Conservation (phyloP, 495 filamentous ascomycete genomes). For the Amorphotheca resinae region DNA sequence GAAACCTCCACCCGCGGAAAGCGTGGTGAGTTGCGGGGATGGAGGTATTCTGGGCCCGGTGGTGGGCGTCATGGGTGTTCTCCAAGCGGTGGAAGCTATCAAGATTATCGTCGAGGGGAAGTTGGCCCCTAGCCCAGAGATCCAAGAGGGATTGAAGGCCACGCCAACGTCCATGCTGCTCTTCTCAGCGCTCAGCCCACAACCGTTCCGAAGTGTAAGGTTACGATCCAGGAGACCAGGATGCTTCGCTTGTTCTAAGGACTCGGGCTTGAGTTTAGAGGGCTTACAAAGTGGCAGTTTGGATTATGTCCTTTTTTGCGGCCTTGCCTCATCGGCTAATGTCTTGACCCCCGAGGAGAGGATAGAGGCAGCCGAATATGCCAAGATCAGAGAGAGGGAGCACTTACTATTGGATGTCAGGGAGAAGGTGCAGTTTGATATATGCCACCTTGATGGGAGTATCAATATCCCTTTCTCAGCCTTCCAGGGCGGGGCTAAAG, state of each 20-base stretch:
- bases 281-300: conserved; percentile 49
- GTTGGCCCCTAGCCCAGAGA: conserved; percentile 10
- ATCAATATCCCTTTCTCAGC: conserved; percentile 66
- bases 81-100: conserved; percentile 83
- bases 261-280: conserved; percentile 45
- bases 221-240: conserved; percentile 51
- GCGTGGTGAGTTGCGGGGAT: conserved; percentile 73
- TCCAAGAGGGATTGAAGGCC: background rate
- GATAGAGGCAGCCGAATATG: conserved; percentile 46
- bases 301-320: conserved; percentile 76
- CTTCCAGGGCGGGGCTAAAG: conserved; percentile 26
- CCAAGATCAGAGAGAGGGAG: conserved; percentile 15
- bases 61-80: conserved; percentile 85
- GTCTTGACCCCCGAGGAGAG: conserved; percentile 47
- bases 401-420: conserved; percentile 68
- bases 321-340: conserved; percentile 34
- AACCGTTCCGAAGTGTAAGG: conserved; percentile 59
- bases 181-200: conserved; percentile 56
- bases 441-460: conserved; percentile 58
- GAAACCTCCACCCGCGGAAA: conserved; percentile 67
- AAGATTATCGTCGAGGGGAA: conserved; percentile 50
- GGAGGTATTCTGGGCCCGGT: conserved; percentile 87
- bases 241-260: conserved; percentile 64
- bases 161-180: conserved; percentile 38
- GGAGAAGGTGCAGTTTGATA: conserved; percentile 73